These are phyloP conservation scores for Wickerhamiella lipophila DNA, from an alignment of 805 yeast species.

Conservation along the genomic window DNA sequence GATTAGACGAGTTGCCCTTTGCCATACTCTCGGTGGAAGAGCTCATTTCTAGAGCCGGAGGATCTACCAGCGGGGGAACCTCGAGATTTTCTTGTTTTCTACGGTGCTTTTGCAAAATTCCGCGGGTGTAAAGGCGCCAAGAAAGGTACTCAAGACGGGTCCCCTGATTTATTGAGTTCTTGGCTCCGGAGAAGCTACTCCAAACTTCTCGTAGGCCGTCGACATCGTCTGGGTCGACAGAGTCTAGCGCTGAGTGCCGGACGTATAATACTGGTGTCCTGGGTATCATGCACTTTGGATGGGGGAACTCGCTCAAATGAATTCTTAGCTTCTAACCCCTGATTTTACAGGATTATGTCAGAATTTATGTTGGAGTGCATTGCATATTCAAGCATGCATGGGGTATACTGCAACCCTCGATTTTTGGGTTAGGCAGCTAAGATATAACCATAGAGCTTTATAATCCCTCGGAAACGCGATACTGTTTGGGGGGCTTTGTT, in stretches of 20 bases:
- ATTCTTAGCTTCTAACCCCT: neutral
- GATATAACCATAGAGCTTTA: no score
- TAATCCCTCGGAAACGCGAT: no score
- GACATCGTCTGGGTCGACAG: conserved; percentile 19
- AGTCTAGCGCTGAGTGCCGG: conserved; percentile 18
- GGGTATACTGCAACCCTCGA: neutral
- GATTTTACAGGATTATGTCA: neutral
- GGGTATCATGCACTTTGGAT: conserved; percentile 5
- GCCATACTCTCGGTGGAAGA: conserved; percentile 4
- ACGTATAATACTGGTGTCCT: conserved; percentile 17
- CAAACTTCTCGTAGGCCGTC: conserved; percentile 21
- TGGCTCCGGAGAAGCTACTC: conserved; percentile 21
- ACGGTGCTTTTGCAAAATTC: conserved; percentile 11
- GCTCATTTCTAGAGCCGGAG: conserved; percentile 11
- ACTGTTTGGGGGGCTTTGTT: neutral
- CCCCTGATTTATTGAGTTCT: conserved; percentile 19
- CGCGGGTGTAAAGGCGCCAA: conserved; percentile 23
- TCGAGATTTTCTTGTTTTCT: conserved; percentile 1
- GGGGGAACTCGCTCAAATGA: neutral
- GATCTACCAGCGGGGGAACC: conserved; percentile 1
- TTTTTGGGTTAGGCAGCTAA: neutral
- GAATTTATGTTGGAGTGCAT: neutral
- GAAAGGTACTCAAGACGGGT: conserved; percentile 20
- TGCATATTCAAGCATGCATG: neutral
- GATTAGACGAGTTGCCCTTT: neutral